These are phyloP conservation scores for Rubia balearica DNA, from an alignment of 305 asterid genomes.

Conservation along the genomic window DNA sequence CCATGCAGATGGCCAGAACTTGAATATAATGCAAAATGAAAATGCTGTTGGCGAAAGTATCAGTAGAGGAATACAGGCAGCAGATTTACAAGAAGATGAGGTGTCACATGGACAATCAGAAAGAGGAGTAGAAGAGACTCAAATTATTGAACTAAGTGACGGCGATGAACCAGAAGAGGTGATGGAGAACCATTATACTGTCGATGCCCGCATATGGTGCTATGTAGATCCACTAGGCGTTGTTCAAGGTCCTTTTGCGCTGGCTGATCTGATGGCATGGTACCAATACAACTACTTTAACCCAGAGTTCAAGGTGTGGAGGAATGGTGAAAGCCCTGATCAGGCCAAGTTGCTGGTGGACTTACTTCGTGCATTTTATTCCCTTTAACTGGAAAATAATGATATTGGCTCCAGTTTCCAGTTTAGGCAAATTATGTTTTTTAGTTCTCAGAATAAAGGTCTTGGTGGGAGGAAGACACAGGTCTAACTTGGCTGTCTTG, in stretches of 20 bases:
- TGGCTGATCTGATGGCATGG: constrained; percentile 43
- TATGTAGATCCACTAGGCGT: constrained; percentile 56
- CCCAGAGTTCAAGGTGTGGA: constrained; percentile 55
- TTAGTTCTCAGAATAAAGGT: not conserved
- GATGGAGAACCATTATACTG: not conserved
- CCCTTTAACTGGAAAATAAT: not conserved
- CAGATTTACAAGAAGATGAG: constrained; percentile 2
- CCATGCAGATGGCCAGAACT: not conserved
- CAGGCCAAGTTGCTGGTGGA: constrained; percentile 43
- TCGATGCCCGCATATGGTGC: constrained; percentile 36
- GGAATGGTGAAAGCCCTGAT: constrained; percentile 24
- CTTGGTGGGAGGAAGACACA: not conserved
- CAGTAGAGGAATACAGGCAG: constrained; percentile 4
- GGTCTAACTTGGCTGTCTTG: not conserved
- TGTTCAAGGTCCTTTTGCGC: constrained; percentile 65
- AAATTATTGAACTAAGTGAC: constrained; percentile 52
- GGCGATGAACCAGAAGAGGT: constrained; percentile 21
- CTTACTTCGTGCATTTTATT: constrained; percentile 28
- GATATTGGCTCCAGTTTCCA: not conserved
- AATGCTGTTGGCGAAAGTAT: not conserved
- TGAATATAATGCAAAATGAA: not conserved
- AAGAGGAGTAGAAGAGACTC: constrained; percentile 9
- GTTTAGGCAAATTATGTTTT: not conserved
- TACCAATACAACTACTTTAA: constrained; percentile 47
- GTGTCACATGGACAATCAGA: constrained; percentile 4